A percentile compares a stretch with the other conserved stretches of the same genome.
phyloP scores from a whole-genome alignment of 345 rosid species.

The Clarkia xantiana region DNA sequence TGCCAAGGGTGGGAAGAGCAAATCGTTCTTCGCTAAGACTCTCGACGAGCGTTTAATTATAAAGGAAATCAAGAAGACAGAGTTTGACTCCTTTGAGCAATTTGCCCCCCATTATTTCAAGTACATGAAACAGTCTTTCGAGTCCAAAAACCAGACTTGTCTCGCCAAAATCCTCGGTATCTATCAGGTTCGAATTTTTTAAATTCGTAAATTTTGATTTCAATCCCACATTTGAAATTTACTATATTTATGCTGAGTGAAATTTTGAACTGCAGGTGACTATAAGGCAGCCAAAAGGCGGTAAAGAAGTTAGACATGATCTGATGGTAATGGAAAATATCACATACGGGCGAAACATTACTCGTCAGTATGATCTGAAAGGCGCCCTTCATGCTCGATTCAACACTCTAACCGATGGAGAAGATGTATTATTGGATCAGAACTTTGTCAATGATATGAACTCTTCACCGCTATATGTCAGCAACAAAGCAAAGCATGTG shows the following conservation, averaged over 20 bases:
- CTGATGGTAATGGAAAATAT: constrained; percentile 99
- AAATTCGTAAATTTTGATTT: constrained; percentile 1
- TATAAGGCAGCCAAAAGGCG: constrained; percentile 54
- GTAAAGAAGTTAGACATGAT: constrained; percentile 76
- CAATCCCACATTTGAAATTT: no score
- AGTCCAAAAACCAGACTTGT: constrained; percentile 73
- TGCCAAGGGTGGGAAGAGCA: constrained; percentile 98
- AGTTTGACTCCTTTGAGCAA: constrained; percentile 72
- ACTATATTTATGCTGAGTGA: no score
- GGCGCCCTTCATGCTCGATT: constrained; percentile 78
- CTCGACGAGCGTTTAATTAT: constrained; percentile 76
- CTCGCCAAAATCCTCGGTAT: constrained; percentile 95
- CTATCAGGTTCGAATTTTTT: constrained; percentile 51
- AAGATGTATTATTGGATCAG: constrained; percentile 82
- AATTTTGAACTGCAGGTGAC: constrained; percentile 36
- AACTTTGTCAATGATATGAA: constrained; percentile 93
- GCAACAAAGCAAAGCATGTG: constrained; percentile 54
- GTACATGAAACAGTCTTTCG: constrained; percentile 64
- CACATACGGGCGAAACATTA: constrained; percentile 47
- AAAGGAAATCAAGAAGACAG: constrained; percentile 91
- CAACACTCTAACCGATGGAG: constrained; percentile 39
- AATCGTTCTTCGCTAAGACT: constrained; percentile 73
- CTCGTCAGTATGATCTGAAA: constrained; percentile 89
- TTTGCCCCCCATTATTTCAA: constrained; percentile 74
- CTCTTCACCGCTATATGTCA: constrained; percentile 74